Evolutionary conservation across 176 grass and related monocot species (phyloP), one percentile per base, ranked within the genome.

Genomic region (Pontederia paniculata): DNA sequence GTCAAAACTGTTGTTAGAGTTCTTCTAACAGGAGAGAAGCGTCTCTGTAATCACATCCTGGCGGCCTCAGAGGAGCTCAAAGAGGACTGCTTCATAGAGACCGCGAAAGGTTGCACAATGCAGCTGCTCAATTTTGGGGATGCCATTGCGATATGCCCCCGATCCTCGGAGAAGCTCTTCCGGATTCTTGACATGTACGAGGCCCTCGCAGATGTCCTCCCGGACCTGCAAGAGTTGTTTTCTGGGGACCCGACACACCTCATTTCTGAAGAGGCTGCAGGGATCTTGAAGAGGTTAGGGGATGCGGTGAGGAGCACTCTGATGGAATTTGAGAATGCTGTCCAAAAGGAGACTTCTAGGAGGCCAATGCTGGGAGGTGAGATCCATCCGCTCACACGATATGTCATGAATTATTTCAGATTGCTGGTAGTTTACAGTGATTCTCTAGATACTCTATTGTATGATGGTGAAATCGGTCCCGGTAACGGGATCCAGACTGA

Each of bases 361-460:
- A 84, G 72, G 16, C 77, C 83, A 5, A 96, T 86, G 70, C 76
- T 79, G 76, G 86, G 76, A 9, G 86, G 83, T 62, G 86, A 97
- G 77, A 90, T 90, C 72, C 93, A 97, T 71, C 93, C 93, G 25
- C 67, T 97, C 67, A 90, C 93, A 3, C 86, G 86, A 25, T 97
- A 97, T 71, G 93, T 97, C 48, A 90, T 97, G 93, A 97, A 97
- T 64, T 97, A 90, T 76, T 75, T 84, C 18, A 78, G 74, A 69
- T 64, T 90, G 65, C 28, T 97, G 48, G 93, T 86, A 0, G 83
- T 89, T 65, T 97, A 95, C 72, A 78, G 70, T 69, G 78, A 95
- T 52, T 86, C 82, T 9, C 61, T 95, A 54, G 85, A 86, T 51
- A 23, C 61, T 51, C 77, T 97, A 51, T 69, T 97, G 76, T 71